phyloP scores from a whole-genome alignment of 1,284 basidiomycete species.

The Melampsora larici-populina region DNA sequence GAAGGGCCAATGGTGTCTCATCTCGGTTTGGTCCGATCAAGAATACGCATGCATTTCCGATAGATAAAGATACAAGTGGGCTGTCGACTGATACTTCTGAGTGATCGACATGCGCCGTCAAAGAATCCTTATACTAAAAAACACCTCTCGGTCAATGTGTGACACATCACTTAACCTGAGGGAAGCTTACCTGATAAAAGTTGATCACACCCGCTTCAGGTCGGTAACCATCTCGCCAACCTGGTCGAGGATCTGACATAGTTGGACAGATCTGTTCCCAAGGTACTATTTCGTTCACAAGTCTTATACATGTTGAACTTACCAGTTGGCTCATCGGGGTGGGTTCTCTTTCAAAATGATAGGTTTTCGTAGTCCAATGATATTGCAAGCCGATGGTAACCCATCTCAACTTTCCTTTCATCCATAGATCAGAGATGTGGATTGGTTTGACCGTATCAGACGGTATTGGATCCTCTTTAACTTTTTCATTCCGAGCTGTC shows the following conservation, averaged over 20 bases:
- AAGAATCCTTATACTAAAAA: conserved; percentile 26
- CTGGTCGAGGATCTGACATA: neutral
- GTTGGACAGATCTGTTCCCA: conserved; percentile 9
- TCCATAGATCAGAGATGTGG: conserved; percentile 20
- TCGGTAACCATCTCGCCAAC: conserved; percentile 22
- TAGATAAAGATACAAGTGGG: conserved; percentile 29
- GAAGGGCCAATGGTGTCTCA: conserved; percentile 23
- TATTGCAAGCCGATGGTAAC: conserved; percentile 39
- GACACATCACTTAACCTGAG: neutral
- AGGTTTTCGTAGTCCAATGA: conserved; percentile 40
- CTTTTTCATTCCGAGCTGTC: conserved; percentile 11
- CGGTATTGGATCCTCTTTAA: conserved; percentile 16
- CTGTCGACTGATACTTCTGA: conserved; percentile 26
- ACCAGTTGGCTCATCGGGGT: conserved; percentile 30
- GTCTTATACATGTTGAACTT: conserved; percentile 11
- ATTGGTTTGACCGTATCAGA: conserved; percentile 16
- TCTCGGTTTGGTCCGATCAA: conserved; percentile 20
- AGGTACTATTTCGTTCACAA: conserved; percentile 23
- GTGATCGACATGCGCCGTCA: conserved; percentile 38
- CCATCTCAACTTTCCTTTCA: conserved; percentile 40
- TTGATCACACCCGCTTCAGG: conserved; percentile 36
- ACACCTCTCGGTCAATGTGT: neutral
- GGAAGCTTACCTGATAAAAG: conserved; percentile 28
- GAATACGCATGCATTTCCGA: conserved; percentile 26
- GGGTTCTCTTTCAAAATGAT: conserved; percentile 37